A percentile compares a stretch with the other conserved stretches of the same genome.
phyloP scores from a whole-genome alignment of 2,329 filamentous ascomycete genomes.

The Neospermospora avenae region DNA sequence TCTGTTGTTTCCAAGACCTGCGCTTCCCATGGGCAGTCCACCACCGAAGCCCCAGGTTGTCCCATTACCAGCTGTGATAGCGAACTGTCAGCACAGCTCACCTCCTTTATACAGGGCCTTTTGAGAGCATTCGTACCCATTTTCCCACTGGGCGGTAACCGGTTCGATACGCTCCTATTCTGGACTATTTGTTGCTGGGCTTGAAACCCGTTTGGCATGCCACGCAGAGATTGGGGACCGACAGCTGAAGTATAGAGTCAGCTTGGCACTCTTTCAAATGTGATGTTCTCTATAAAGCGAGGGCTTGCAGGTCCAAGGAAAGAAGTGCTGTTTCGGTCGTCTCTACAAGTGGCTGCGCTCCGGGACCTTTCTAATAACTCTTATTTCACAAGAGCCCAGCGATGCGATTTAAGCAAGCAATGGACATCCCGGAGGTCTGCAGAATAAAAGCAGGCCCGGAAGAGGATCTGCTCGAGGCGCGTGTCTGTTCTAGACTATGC shows the following conservation, averaged over 20 bases:
- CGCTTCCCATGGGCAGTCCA: constrained; percentile 57
- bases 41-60: constrained; percentile 60
- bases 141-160: constrained; percentile 64
- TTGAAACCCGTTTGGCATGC: constrained; percentile 58
- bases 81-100: constrained; percentile 26
- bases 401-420: neutral
- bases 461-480: neutral
- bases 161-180: constrained; percentile 52
- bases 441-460: neutral
- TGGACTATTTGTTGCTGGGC: constrained; percentile 56
- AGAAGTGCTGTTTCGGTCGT: neutral
- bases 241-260: constrained; percentile 36
- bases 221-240: constrained; percentile 59
- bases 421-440: neutral
- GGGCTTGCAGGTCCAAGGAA: neutral
- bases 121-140: constrained; percentile 47
- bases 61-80: constrained; percentile 36
- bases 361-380: neutral
- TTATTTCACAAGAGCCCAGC: neutral
- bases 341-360: no score
- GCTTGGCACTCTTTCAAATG: constrained; percentile 3
- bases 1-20: constrained; percentile 50
- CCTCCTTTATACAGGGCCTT: neutral
- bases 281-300: neutral
- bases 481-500: neutral